Evolutionary conservation across 2,329 filamentous ascomycete genomes (phyloP).

Genomic region (Neonectria neomacrospora): DNA sequence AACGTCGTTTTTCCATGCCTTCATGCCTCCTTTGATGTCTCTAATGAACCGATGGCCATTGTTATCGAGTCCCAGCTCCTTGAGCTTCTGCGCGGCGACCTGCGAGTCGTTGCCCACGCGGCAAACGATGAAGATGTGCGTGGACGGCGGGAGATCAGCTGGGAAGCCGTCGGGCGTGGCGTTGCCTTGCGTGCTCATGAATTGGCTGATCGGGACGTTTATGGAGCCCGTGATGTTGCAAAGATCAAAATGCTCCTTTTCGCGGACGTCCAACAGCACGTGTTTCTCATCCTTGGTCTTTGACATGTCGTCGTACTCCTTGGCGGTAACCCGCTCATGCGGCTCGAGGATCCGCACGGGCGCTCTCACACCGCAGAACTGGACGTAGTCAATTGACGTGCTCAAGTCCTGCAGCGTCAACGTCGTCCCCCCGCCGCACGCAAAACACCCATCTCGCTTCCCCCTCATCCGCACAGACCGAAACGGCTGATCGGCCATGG

Average conservation of each 20-base stretch:
- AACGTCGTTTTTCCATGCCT: slow-evolving; percentile 76
- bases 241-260: slow-evolving; percentile 85
- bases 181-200: slow-evolving; percentile 62
- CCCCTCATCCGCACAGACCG: slow-evolving; percentile 79
- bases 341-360: slow-evolving; percentile 67
- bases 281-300: slow-evolving; percentile 50
- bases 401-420: slow-evolving; percentile 72
- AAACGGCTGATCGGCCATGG: slow-evolving; percentile 63
- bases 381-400: slow-evolving; percentile 80
- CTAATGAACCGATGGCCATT: slow-evolving; percentile 68
- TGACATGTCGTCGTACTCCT: slow-evolving; percentile 62
- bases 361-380: slow-evolving; percentile 78
- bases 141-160: slow-evolving; percentile 50
- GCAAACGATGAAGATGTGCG: slow-evolving; percentile 77
- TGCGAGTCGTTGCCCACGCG: slow-evolving; percentile 84
- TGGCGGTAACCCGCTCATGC: slow-evolving; percentile 74
- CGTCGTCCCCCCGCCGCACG: slow-evolving; percentile 71
- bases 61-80: slow-evolving; percentile 66
- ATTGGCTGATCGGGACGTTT: slow-evolving; percentile 71
- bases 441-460: slow-evolving; percentile 76
- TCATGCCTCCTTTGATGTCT: slow-evolving; percentile 78
- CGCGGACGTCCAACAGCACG: slow-evolving; percentile 83
- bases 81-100: slow-evolving; percentile 72
- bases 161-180: slow-evolving; percentile 53
- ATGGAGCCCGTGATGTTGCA: slow-evolving; percentile 80